These are phyloP conservation scores for Stephania cephalantha DNA, from an alignment of 164 flowering plant species.

Conservation along the genomic window DNA sequence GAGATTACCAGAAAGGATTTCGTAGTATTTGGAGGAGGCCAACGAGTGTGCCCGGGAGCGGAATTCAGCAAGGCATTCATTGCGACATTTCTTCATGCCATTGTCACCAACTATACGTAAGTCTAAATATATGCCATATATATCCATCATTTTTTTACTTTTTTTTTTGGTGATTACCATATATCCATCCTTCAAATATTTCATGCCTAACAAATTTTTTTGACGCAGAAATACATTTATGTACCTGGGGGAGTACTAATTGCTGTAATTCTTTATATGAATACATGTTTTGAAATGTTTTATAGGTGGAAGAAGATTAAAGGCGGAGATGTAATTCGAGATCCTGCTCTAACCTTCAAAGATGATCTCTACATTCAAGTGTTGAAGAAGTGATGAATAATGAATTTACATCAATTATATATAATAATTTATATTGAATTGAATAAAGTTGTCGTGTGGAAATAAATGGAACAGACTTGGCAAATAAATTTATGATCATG, in stretches of 20 bases:
- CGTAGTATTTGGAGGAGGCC: constrained; percentile 37
- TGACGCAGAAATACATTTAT: too few species aligned
- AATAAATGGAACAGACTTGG: too few species aligned
- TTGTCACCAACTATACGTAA: constrained; percentile 36
- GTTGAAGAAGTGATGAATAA: neutral
- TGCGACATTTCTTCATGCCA: constrained; percentile 29
- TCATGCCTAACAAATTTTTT: too few species aligned
- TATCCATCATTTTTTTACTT: too few species aligned
- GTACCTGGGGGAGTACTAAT: too few species aligned
- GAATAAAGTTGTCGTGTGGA: too few species aligned
- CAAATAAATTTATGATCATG: too few species aligned
- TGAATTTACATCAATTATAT: too few species aligned
- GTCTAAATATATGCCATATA: neutral
- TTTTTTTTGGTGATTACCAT: too few species aligned
- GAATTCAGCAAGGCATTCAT: constrained; percentile 26
- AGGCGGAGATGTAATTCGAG: constrained; percentile 72
- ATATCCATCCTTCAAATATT: too few species aligned
- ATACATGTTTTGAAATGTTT: neutral
- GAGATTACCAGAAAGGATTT: constrained; percentile 18
- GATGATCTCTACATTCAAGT: constrained; percentile 51
- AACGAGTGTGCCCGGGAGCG: constrained; percentile 32
- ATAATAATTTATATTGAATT: too few species aligned
- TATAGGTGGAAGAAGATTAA: constrained; percentile 56
- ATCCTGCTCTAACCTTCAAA: constrained; percentile 72
- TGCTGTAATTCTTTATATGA: neutral